Base-by-base conservation (phyloP, 164 flowering plant species). In the Vitis labrusca region DNA sequence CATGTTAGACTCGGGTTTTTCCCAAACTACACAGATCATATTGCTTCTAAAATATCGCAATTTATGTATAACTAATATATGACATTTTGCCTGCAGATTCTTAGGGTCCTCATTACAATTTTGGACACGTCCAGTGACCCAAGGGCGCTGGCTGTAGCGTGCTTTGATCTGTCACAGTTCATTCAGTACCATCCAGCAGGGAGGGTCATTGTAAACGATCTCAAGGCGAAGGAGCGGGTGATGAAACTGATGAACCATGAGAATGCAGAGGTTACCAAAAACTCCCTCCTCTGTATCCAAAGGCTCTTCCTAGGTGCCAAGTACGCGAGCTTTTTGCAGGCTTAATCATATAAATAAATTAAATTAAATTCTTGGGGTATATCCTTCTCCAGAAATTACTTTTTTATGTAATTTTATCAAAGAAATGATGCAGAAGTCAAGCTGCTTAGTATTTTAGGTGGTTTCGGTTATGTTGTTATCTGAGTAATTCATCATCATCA, bases 261-360 rank as follows among this genome's bases (percentile, higher is more conserved):
- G 76, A 92, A 85, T 73, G 79, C 91, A 1, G 97, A 92, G 82
- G 97, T 92, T 32, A 92, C 97, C 15, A 94, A 92, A 80, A 91
- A 88, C 70, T 91, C 98, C 8, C 79, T 94, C 32, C 93, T 94
- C 32, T 91, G 99, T 65, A 79, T 89, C 19, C 99, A 94, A 70
- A 91, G 98, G 91, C 98, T 94, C 47, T 90, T 94, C 85, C 85
- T 94, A 10, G 99, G 99, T 23, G 85, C 99, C 71, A 94, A 92
- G 80, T 94, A 94, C 64, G 95, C 99, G 0, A 92, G 99, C 86
- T 94, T 94, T 81, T 81, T 94, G 88, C 99, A 92, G 81, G 89
- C 73, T 51, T 94, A 61, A 71, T 64, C 12, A 23, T 15, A 12
- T 47, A 37, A 6, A 5, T 6, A 37, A 37, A 37, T 37, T 6